phyloP scores from a whole-genome alignment of 495 filamentous ascomycete species.

The Hypoxylon fragiforme region DNA sequence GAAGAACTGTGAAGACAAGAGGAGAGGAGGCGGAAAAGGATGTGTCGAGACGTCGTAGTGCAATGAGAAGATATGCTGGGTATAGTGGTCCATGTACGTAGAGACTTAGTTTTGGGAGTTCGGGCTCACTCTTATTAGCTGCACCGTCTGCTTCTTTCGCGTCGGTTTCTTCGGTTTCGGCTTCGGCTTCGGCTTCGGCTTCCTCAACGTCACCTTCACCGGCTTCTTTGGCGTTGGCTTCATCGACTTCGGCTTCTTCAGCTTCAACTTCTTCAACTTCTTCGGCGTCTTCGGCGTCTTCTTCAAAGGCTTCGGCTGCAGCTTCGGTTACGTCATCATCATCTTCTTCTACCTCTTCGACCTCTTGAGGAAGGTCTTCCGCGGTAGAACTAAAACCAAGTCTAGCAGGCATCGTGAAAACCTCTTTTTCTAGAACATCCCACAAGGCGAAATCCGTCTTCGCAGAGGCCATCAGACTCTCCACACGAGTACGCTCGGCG shows the following conservation, averaged over 20 bases:
- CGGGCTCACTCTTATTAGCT: neutral
- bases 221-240: slow-evolving; percentile 9
- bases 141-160: neutral
- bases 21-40: slow-evolving; percentile 61
- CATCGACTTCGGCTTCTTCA: neutral
- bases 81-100: slow-evolving; percentile 68
- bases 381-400: slow-evolving; percentile 31
- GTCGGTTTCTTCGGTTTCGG: neutral
- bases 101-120: slow-evolving; percentile 43
- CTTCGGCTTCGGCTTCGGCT: neutral
- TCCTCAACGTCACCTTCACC: neutral
- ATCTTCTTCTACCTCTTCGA: neutral
- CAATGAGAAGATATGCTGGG: slow-evolving; percentile 63
- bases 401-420: slow-evolving; percentile 64
- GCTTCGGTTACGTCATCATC: neutral
- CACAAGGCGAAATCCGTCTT: slow-evolving; percentile 70
- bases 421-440: slow-evolving; percentile 68
- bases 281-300: neutral
- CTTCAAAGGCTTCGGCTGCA: neutral
- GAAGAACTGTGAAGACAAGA: slow-evolving; percentile 64
- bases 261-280: neutral
- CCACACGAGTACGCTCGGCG: slow-evolving; percentile 49
- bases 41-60: slow-evolving; percentile 64
- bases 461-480: slow-evolving; percentile 51
- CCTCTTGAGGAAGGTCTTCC: neutral